These are phyloP conservation scores for Metschnikowia vanudenii DNA, from an alignment of 805 yeast species.

Conservation along the genomic window DNA sequence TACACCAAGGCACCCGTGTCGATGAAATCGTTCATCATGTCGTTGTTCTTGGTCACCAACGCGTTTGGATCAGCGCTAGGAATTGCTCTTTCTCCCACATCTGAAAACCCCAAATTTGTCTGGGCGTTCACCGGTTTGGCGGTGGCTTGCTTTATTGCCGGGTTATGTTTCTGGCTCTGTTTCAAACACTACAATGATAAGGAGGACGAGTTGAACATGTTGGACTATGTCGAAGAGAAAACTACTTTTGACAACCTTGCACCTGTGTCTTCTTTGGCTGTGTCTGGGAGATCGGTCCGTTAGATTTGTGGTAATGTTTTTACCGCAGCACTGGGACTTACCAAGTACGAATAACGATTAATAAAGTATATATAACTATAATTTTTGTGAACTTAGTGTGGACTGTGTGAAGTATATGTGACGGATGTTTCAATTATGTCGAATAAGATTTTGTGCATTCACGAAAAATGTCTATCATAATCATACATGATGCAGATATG, in stretches of 20 bases:
- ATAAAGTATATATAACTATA: not conserved
- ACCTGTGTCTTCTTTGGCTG: constrained; percentile 17
- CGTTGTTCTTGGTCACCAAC: constrained; percentile 62
- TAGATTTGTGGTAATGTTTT: not conserved
- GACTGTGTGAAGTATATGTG: too few relatives aligned
- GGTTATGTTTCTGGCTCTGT: constrained; percentile 57
- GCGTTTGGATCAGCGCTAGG: constrained; percentile 81
- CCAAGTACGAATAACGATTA: not conserved
- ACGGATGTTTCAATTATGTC: too few relatives aligned
- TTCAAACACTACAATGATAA: constrained; percentile 54
- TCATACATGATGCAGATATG: too few relatives aligned
- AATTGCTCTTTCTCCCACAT: constrained; percentile 65
- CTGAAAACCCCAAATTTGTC: constrained; percentile 65
- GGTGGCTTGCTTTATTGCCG: constrained; percentile 56
- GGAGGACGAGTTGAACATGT: constrained; percentile 57
- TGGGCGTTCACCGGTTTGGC: constrained; percentile 70
- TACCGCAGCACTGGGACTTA: not conserved
- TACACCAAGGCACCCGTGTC: constrained; percentile 76
- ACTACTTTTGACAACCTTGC: constrained; percentile 9
- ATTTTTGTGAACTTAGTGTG: too few relatives aligned
- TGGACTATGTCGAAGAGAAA: constrained; percentile 36
- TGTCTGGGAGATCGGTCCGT: constrained; percentile 16
- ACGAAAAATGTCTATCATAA: too few relatives aligned
- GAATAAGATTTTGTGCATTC: too few relatives aligned
- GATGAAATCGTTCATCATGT: constrained; percentile 65